Percentiles rank a stretch among this genome's conserved stretches.
phyloP scores from a whole-genome alignment of 2,329 filamentous ascomycete species.

The Coniochaeta sp. region DNA sequence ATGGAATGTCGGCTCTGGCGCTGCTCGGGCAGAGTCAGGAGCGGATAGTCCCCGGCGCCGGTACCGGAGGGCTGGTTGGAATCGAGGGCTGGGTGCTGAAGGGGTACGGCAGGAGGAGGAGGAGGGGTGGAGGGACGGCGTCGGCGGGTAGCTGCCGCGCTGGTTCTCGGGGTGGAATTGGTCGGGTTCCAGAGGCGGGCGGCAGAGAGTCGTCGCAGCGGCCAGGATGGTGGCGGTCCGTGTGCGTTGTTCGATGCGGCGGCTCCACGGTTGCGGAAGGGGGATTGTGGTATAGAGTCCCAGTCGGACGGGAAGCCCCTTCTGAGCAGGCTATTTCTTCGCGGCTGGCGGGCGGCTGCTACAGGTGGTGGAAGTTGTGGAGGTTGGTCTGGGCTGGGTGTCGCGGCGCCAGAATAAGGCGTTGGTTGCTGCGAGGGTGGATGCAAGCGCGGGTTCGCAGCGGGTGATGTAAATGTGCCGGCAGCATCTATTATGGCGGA shows the following conservation, averaged over 20 bases:
- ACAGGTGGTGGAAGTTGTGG: constrained; percentile 5
- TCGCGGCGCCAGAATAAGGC: constrained; percentile 19
- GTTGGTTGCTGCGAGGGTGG: constrained; percentile 24
- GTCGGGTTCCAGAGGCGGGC: constrained; percentile 55
- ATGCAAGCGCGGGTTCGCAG: constrained; percentile 20
- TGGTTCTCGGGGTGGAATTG: constrained; percentile 47
- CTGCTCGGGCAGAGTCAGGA: constrained; percentile 44
- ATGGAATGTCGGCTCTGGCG: constrained; percentile 35
- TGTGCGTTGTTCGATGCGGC: constrained; percentile 18
- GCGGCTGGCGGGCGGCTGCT: constrained; percentile 11
- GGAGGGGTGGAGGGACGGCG: constrained; percentile 48
- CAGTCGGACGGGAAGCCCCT: constrained; percentile 15
- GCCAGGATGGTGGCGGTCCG: constrained; percentile 20
- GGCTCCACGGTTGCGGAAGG: constrained; percentile 34
- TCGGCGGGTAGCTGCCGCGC: constrained; percentile 22
- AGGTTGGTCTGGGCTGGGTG: constrained; percentile 10
- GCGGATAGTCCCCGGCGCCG: constrained; percentile 40
- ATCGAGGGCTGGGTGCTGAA: constrained; percentile 37
- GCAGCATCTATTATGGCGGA: constrained; percentile 24
- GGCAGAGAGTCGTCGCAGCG: constrained; percentile 33
- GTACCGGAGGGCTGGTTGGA: constrained; percentile 26
- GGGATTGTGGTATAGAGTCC: constrained; percentile 23
- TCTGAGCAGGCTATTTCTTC: constrained; percentile 14
- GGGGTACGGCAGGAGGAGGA: constrained; percentile 42
- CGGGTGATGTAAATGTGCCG: constrained; percentile 7